These are phyloP conservation scores for Plasmodium inui DNA, from an alignment of 169 alveolate species.

Conservation along the genomic window DNA sequence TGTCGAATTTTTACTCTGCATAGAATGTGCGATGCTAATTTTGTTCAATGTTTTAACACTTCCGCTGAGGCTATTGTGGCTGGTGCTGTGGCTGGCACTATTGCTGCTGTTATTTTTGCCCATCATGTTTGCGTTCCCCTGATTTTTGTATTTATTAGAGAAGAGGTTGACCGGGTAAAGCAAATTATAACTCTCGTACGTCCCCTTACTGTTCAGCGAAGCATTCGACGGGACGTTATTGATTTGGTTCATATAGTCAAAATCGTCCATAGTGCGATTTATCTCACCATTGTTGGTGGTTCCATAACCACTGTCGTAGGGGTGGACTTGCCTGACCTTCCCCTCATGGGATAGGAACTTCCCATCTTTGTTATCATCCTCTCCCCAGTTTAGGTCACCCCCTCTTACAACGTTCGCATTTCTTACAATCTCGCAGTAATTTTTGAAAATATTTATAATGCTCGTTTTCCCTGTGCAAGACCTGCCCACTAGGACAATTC, in stretches of 20 bases:
- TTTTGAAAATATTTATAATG: constrained; percentile 55
- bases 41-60: constrained; percentile 10
- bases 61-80: background rate
- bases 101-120: background rate
- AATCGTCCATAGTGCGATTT: constrained; percentile 5
- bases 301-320: constrained; percentile 5
- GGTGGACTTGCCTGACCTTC: background rate
- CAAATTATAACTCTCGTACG: constrained; percentile 52
- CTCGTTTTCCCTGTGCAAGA: constrained; percentile 75
- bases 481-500: constrained; percentile 68
- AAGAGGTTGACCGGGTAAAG: constrained; percentile 44
- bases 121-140: constrained; percentile 20
- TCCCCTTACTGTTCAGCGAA: background rate
- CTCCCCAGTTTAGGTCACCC: background rate
- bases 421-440: constrained; percentile 47
- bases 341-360: background rate
- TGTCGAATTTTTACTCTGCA: constrained; percentile 44
- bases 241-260: background rate
- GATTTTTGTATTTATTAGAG: constrained; percentile 35
- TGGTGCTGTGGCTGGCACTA: background rate
- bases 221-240: background rate
- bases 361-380: constrained; percentile 4
- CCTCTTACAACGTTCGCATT: background rate
- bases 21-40: constrained; percentile 24
- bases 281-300: constrained; percentile 2